Percentiles rank a stretch among this genome's conserved stretches.
These are phyloP conservation scores for Talaromyces islandicus DNA, from an alignment of 2,329 filamentous ascomycete species.

Conservation along the genomic window DNA sequence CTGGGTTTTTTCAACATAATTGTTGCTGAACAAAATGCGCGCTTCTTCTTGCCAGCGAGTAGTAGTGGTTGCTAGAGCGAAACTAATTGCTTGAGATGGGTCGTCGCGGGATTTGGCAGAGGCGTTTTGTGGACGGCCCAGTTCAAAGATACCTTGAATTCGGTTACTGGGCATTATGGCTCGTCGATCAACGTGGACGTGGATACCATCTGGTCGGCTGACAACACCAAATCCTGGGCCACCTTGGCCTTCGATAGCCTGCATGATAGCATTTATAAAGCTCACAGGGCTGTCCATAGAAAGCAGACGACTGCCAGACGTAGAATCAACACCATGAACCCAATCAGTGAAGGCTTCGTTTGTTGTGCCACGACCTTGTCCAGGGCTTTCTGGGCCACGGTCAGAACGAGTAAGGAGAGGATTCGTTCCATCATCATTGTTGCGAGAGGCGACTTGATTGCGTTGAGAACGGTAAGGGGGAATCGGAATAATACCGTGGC, in stretches of 20 bases:
- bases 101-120: constrained; percentile 40
- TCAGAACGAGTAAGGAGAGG: constrained; percentile 68
- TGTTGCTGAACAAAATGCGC: constrained; percentile 71
- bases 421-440: constrained; percentile 75
- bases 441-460: constrained; percentile 44
- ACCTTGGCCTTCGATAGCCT: constrained; percentile 44
- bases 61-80: constrained; percentile 64
- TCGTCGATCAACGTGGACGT: constrained; percentile 49
- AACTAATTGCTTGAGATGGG: constrained; percentile 65
- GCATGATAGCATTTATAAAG: constrained; percentile 54
- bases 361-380: constrained; percentile 30
- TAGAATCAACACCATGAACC: constrained; percentile 46
- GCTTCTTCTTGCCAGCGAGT: constrained; percentile 86
- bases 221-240: constrained; percentile 38
- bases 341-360: constrained; percentile 46
- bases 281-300: constrained; percentile 48
- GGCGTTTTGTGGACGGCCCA: constrained; percentile 24
- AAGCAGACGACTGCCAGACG: constrained; percentile 38
- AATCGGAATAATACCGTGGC: constrained; percentile 35
- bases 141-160: constrained; percentile 45
- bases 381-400: constrained; percentile 24
- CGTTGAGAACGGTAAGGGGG: constrained; percentile 41
- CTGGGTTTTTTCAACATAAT: constrained; percentile 62
- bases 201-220: constrained; percentile 46
- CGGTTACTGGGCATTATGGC: constrained; percentile 43